These are phyloP conservation scores for Cicer judaicum DNA, from an alignment of 306 rosid genomes.

Conservation along the genomic window DNA sequence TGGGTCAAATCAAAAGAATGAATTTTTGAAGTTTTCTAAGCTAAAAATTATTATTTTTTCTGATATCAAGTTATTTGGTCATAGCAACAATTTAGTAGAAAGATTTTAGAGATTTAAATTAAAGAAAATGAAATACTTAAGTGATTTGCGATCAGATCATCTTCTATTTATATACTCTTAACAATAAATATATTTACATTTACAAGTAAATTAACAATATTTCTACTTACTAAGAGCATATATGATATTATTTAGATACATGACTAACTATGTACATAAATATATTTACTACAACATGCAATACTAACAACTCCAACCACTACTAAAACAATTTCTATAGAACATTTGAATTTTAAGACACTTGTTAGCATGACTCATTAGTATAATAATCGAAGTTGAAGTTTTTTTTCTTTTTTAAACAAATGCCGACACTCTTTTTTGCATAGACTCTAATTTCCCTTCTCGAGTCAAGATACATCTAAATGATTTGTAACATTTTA, in stretches of 20 bases:
- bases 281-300: background rate
- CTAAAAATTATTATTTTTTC: too few relatives aligned
- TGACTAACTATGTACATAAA: slow-evolving; percentile 3
- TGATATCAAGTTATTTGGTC: too few relatives aligned
- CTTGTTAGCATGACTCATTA: too few relatives aligned
- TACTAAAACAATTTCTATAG: too few relatives aligned
- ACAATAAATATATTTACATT: background rate
- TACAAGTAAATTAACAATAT: background rate
- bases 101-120: background rate
- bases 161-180: background rate
- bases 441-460: slow-evolving; percentile 1
- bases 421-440: slow-evolving; percentile 27
- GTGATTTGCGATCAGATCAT: background rate
- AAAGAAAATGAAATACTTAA: background rate
- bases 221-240: background rate
- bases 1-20: too few relatives aligned
- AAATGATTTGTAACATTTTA: slow-evolving; percentile 19
- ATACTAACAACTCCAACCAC: too few relatives aligned
- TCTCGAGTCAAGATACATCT: slow-evolving; percentile 19
- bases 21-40: too few relatives aligned
- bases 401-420: slow-evolving; percentile 40
- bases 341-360: too few relatives aligned
- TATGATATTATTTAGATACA: background rate
- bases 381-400: background rate
- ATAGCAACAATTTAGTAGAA: background rate